Conservation (phyloP, 1,284 basidiomycete species). For the Puccinia novopanici region DNA sequence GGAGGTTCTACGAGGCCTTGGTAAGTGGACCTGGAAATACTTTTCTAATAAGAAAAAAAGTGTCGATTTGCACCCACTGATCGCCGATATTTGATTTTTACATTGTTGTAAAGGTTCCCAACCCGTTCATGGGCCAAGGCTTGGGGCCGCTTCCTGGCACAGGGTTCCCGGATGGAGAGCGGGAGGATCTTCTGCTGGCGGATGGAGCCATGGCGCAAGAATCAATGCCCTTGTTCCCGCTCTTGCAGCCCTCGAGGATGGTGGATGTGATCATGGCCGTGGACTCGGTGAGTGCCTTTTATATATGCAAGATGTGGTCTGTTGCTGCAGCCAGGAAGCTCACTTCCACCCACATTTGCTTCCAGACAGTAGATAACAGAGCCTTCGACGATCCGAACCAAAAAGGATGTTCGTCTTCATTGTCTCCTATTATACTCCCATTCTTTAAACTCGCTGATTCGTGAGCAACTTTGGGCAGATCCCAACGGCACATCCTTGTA, state of each 20-base stretch:
- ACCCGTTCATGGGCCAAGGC: conserved; percentile 36
- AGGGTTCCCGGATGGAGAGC: conserved; percentile 30
- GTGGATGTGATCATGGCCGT: conserved; percentile 34
- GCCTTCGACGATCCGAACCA: conserved; percentile 3
- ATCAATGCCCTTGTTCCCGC: conserved; percentile 40
- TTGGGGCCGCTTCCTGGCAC: neutral
- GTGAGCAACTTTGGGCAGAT: neutral
- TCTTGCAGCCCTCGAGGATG: conserved; percentile 20
- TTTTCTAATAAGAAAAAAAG: neutral
- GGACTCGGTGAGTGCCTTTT: conserved; percentile 32
- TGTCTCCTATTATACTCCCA: neutral
- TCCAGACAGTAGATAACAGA: conserved; percentile 1
- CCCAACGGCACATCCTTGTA: conserved; percentile 42
- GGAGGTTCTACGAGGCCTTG: conserved; percentile 39
- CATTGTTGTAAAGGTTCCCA: conserved; percentile 36
- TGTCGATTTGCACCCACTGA: neutral
- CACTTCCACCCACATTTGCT: neutral
- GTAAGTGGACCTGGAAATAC: neutral
- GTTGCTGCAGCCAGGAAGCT: neutral
- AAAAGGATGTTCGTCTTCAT: conserved; percentile 24
- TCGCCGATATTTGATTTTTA: neutral
- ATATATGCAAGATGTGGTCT: neutral
- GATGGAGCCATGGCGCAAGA: conserved; percentile 44
- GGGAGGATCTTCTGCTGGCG: conserved; percentile 23
- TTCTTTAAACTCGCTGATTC: neutral